Evolutionary conservation across 306 rosid species (phyloP).

Genomic region (Amphicarpaea edgeworthii): DNA sequence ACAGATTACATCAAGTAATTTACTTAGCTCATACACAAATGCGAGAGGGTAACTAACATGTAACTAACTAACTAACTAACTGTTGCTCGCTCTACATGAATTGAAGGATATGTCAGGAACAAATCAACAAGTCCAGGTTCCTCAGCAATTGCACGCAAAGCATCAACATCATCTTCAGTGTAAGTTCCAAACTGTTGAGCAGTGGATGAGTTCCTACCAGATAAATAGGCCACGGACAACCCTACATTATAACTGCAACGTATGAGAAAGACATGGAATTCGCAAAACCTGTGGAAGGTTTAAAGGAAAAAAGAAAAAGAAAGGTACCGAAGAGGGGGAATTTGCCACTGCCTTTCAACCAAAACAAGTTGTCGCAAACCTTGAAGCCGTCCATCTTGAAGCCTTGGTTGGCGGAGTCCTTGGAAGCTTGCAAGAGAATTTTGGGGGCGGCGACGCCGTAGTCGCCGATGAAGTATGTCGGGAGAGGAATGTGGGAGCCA

Average conservation of each 20-base stretch:
- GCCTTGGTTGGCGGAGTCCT: constrained; percentile 67
- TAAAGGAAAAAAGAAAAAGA: background rate
- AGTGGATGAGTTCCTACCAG: constrained; percentile 67
- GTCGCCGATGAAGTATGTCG: constrained; percentile 93
- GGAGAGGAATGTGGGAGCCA: constrained; percentile 70
- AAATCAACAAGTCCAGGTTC: constrained; percentile 83
- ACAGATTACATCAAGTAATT: background rate
- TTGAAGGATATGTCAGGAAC: constrained; percentile 92
- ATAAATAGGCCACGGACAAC: constrained; percentile 78
- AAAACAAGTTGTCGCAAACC: constrained; percentile 75
- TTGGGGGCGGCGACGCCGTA: constrained; percentile 85
- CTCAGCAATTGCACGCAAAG: constrained; percentile 89
- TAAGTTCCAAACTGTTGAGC: constrained; percentile 83
- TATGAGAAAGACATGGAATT: constrained; percentile 29
- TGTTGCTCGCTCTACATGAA: background rate
- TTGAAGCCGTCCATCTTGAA: constrained; percentile 94
- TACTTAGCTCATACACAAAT: background rate
- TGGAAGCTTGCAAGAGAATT: constrained; percentile 65
- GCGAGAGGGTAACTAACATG: too few relatives aligned
- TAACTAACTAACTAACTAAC: background rate
- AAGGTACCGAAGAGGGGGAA: constrained; percentile 69
- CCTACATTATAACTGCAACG: constrained; percentile 51
- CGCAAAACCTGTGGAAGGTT: background rate
- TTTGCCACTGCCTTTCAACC: constrained; percentile 98
- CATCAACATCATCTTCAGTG: constrained; percentile 87